Percentiles rank a stretch among this genome's conserved stretches.
Evolutionary conservation across 306 rosid genomes (phyloP).

Genomic region (Prunus kanzakura): DNA sequence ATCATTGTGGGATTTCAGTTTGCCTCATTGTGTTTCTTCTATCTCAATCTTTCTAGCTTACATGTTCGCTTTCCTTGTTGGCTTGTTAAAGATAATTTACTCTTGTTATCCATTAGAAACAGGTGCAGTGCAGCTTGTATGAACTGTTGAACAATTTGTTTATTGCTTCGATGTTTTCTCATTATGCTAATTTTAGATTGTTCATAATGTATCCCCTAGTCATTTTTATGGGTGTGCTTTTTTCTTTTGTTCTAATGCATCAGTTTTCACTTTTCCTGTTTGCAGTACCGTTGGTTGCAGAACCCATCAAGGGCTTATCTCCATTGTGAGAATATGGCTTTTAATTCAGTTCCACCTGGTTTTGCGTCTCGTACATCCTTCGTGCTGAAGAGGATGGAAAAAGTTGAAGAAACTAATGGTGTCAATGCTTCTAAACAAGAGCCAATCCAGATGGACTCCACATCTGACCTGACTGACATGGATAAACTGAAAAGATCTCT

Average conservation of each 20-base stretch:
- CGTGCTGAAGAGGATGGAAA: constrained; percentile 39
- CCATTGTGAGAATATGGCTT: constrained; percentile 21
- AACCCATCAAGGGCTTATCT: constrained; percentile 15
- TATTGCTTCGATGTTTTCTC: background rate
- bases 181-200: background rate
- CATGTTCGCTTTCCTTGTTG: background rate
- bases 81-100: background rate
- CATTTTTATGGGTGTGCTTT: background rate
- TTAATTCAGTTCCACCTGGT: constrained; percentile 64
- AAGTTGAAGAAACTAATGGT: constrained; percentile 32
- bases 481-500: constrained; percentile 20
- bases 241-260: background rate
- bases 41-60: background rate
- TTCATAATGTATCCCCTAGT: background rate
- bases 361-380: constrained; percentile 64
- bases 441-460: constrained; percentile 19
- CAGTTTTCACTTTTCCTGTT: constrained; percentile 6
- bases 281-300: constrained; percentile 37
- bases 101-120: background rate
- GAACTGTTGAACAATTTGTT: background rate
- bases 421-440: constrained; percentile 29
- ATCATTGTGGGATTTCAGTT: background rate
- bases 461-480: constrained; percentile 25
- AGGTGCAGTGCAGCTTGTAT: background rate
- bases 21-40: background rate